Percentiles rank a stretch among this genome's conserved stretches.
Evolutionary conservation across 805 yeast genomes (phyloP).

Genomic region (Candida jianshihensis): DNA sequence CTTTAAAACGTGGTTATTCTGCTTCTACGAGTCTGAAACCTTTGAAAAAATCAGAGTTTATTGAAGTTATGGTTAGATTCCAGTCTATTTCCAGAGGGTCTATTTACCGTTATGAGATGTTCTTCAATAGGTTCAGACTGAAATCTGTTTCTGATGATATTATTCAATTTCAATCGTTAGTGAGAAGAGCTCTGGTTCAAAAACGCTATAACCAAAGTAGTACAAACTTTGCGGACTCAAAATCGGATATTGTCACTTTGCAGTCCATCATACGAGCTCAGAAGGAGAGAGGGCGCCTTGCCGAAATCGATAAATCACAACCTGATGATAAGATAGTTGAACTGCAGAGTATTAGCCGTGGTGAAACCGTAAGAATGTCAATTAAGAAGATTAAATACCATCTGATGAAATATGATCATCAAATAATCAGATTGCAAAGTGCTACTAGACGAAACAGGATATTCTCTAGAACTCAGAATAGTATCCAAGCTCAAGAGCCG

Average conservation of each 20-base stretch:
- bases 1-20: conserved; percentile 10
- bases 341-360: conserved; percentile 41
- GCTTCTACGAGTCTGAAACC: conserved; percentile 14
- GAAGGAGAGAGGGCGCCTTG: conserved; percentile 11
- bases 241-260: conserved; percentile 19
- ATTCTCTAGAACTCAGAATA: not conserved
- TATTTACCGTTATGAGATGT: conserved; percentile 52
- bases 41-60: conserved; percentile 16
- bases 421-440: conserved; percentile 13
- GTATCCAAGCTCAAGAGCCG: conserved; percentile 7
- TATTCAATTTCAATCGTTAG: conserved; percentile 38
- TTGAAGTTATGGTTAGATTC: conserved; percentile 35
- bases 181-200: conserved; percentile 41
- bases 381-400: conserved; percentile 10
- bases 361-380: conserved; percentile 25
- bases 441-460: conserved; percentile 11
- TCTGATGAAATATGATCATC: conserved; percentile 11
- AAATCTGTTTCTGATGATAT: conserved; percentile 49
- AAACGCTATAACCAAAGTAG: conserved; percentile 19
- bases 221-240: conserved; percentile 19
- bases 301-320: conserved; percentile 6
- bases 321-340: conserved; percentile 7
- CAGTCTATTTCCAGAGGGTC: conserved; percentile 74
- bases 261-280: conserved; percentile 32
- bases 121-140: conserved; percentile 55